Base-by-base conservation (phyloP, 2,329 filamentous ascomycete genomes). In the Colletotrichum sp. region DNA sequence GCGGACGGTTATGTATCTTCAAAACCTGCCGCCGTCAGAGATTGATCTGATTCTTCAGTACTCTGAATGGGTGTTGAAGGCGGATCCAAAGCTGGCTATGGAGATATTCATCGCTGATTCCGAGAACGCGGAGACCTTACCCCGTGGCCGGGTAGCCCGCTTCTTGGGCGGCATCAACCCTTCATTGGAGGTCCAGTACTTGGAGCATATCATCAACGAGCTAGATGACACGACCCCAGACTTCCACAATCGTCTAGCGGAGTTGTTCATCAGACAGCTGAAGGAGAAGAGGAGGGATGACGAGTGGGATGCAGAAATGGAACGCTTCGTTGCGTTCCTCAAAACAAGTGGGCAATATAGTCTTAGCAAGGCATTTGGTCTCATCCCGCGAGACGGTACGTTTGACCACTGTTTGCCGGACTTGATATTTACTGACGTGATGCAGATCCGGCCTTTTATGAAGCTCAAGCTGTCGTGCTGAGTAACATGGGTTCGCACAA, bases 401-500 rank as follows among this genome's bases (percentile, higher is more conserved):
- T 85, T 76, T 6, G 22, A 4, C 15, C 3, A 15, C 29, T 11
- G 6, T 22, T 12, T 16, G n/a, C 16, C 16, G 36, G 13, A 13
- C 55, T 36, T 69, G 44, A 79, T 27, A 39, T 77, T 80, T 15
- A 80, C 76, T 59, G 25, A 76, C 74, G 11, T 8, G 12, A 13
- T 15, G 22, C 78, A 96, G 95, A 98, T 83, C 89, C 96, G 0
- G 89, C 92, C 4, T 98, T 98, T 81, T 98, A 94, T 84, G 96
- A 99, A 83, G 93, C 95, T 3, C 93, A 96, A 77, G 97, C 97
- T 8, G 93, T 99, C 61, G 93, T 99, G 25, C 91, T 99, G 52
- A 96, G 95, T 84, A 98, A 97, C 80, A 98, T 99, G 95, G 95
- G 95, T 8, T 94, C 96, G 80, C 96, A 99, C 86, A 96, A 95